Evolutionary conservation across 371 early-diverging fungal genomes (phyloP), one percentile per base, ranked within the genome.

Genomic region (Apophysomyces sp.): DNA sequence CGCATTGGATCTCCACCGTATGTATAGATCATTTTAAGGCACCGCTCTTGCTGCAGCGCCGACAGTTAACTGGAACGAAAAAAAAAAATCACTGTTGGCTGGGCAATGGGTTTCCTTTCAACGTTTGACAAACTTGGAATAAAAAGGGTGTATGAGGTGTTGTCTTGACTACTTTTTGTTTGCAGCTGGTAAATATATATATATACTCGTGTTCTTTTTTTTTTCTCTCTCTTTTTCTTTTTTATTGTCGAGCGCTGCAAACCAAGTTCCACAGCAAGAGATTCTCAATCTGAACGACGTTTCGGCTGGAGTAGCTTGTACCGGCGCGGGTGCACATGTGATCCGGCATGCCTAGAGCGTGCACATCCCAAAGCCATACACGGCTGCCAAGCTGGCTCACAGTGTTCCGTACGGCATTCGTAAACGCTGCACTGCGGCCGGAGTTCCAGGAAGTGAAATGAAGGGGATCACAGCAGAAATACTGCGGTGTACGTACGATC

Each of bases 261-360:
- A 79, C 37, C 3, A 74, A 40, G 44, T 74, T 71, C 70, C 71
- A 74, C 34, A 79, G 53, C 6, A 76, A 31, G 21, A 67, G 62
- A 44, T 79, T 79, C 55, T 79, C 80, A 2, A 76, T 49, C 49
- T 68, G 69, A 26, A 79, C 63, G 2, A 76, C 74, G 31, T 71
- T 70, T 16, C 74, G 66, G 26, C 56, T 68, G 0, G 74, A 68
- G 29, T 79, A 76, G 24, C 63, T 52, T 15, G 72, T 61, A 0
- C 74, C 74, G 11, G 44, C 37, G 16, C 44, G n/a, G 18, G 65
- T 52, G 39, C 80, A 79, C 21, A 56, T 72, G 15, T 67, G 63
- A 5, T 73, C 74, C 11, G 65, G 56, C 3, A 72, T 65, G 2
- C 80, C 80, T 9, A 79, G 54, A n/a, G 41, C 57, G 55, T 76